Conservation (phyloP, 2,329 filamentous ascomycete genomes). For the Blastomyces emzantsi region DNA sequence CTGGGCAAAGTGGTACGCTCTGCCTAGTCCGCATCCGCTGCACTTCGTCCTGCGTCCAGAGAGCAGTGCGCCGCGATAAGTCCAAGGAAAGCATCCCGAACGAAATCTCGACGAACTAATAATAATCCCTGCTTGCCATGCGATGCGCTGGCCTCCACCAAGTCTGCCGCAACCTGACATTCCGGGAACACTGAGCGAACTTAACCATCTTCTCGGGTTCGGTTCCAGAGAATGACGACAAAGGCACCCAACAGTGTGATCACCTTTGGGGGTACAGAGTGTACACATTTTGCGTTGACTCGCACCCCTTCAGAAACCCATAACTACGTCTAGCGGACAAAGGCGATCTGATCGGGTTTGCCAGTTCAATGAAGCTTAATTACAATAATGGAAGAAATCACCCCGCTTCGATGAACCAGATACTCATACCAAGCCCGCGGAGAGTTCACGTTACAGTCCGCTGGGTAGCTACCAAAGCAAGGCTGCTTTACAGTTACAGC, state of each 20-base stretch:
- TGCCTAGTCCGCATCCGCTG: not conserved
- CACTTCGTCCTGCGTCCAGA: not conserved
- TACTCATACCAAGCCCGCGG: not conserved
- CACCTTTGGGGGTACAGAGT: not conserved
- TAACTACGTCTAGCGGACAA: not conserved
- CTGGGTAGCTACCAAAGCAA: not conserved
- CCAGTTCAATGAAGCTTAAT: not conserved
- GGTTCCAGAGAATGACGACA: not conserved
- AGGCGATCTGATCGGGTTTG: not conserved
- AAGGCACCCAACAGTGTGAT: not conserved
- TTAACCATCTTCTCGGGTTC: not conserved
- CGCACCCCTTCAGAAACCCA: not conserved
- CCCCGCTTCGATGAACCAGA: not conserved
- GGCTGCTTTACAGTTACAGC: not conserved
- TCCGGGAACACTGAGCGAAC: not conserved
- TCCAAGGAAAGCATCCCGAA: slow-evolving; percentile 1
- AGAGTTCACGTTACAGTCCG: not conserved
- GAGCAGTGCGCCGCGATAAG: not conserved
- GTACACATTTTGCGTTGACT: not conserved
- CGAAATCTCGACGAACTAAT: not conserved
- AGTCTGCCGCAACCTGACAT: not conserved
- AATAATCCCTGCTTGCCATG: slow-evolving; percentile 7
- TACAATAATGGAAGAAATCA: not conserved
- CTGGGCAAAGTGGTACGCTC: not conserved
- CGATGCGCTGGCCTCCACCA: not conserved